Percentiles rank a stretch among this genome's conserved stretches.
Conservation (phyloP, 2,329 filamentous ascomycete species). For the Exophiala bonariae region DNA sequence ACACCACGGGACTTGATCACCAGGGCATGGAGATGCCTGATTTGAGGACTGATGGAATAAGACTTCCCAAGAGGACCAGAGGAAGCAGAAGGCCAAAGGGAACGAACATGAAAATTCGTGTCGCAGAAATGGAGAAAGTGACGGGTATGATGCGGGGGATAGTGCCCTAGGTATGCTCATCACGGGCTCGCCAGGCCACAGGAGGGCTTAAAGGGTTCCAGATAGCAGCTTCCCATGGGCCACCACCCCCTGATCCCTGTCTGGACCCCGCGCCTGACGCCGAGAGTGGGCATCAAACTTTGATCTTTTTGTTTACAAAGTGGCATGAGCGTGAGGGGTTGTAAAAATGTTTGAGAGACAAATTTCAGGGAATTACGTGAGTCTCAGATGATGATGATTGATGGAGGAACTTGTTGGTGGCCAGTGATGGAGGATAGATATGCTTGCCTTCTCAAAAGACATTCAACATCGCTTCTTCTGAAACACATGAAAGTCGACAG, state of each 20-base stretch:
- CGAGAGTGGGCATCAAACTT: background rate
- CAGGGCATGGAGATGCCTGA: background rate
- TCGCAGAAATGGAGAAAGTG: background rate
- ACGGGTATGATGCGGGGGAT: slow-evolving; percentile 9
- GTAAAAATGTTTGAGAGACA: too few relatives aligned
- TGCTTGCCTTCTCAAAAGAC: too few relatives aligned
- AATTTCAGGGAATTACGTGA: background rate
- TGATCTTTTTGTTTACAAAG: slow-evolving; percentile 14
- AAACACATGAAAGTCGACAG: too few relatives aligned
- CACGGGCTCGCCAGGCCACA: too few relatives aligned
- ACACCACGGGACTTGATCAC: background rate
- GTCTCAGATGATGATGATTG: background rate
- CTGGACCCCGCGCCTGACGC: too few relatives aligned
- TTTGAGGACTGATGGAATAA: background rate
- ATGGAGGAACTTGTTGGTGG: background rate
- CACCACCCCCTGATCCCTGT: background rate
- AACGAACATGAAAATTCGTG: background rate
- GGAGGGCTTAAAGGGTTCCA: too few relatives aligned
- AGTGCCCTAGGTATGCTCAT: too few relatives aligned
- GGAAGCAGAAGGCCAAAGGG: slow-evolving; percentile 8
- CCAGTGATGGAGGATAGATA: background rate
- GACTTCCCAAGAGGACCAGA: slow-evolving; percentile 2
- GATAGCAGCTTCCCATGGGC: background rate
- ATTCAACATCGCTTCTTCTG: too few relatives aligned
- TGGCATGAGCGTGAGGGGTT: slow-evolving; percentile 15